Evolutionary conservation across 2,329 filamentous ascomycete species (phyloP), one percentile per base, ranked within the genome.

Genomic region (Neonectria coccinea): DNA sequence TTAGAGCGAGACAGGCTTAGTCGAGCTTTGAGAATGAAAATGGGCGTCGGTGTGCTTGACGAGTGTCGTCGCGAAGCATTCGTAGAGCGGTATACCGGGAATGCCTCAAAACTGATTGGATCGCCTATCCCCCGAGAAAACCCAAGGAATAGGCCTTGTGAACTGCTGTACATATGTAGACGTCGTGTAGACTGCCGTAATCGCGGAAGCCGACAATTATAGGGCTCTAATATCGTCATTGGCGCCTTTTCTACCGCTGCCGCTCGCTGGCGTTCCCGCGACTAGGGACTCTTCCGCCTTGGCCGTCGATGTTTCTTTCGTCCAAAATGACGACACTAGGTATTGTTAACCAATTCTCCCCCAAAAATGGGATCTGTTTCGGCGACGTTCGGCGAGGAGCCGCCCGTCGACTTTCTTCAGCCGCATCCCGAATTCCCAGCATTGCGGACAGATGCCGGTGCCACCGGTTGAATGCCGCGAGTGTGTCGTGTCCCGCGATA

Each of bases 201-300:
- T 48, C 45, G 45, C 25, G 47, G 25, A 50, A 31, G 25, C 16
- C 47, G 47, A 27, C 47, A 50, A 18, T 31, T 7, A 14, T 25
- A 50, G 47, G 10, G 27, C 47, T 31, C 47, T 18, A 16, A 18
- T 50, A 27, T 16, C 47, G 47, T 50, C 47, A 50, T 39, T 39
- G 36, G 47, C 47, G 47, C 16, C 47, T 25, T 10, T n/a, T 31
- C 27, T 29, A 36, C 33, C 16, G 33, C 33, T 36, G 25, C 45
- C 31, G 16, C 45, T 50, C 25, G 27, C 27, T 25, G 45, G 29
- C 25, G 29, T 29, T 29, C 29, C 45, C 45, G 25, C 45, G 11
- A 27, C 44, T n/a, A 8, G 27, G 27, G 45, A 29, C 45, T 31
- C 18, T 29, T 27, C 42, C 45, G 45, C 25, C 45, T 50, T 50